Evolutionary conservation across 2,329 filamentous ascomycete genomes (phyloP).

Genomic region (Botrytis elliptica): DNA sequence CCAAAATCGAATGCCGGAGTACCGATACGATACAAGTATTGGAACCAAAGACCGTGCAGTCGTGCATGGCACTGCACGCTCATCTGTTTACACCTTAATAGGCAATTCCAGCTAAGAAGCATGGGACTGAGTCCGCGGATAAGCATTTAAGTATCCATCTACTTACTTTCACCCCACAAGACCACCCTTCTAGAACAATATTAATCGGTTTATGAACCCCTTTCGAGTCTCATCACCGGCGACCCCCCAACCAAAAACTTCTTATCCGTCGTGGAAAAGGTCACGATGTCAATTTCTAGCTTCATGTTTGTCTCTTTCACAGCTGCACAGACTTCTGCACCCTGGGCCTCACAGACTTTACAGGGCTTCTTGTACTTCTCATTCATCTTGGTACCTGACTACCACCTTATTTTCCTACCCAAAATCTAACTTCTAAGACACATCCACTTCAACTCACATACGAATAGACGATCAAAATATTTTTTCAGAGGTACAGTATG

Average conservation of each 20-base stretch:
- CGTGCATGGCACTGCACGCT: slow-evolving; percentile 1
- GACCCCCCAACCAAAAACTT: not conserved
- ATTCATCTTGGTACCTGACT: slow-evolving; percentile 18
- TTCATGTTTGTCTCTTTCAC: not conserved
- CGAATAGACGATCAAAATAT: not conserved
- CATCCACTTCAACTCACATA: not conserved
- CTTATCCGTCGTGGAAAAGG: not conserved
- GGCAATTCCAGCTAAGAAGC: not conserved
- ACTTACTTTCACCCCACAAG: not conserved
- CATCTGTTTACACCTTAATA: not conserved
- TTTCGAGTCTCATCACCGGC: not conserved
- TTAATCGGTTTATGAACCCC: not conserved
- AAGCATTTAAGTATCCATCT: slow-evolving; percentile 8
- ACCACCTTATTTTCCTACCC: slow-evolving; percentile 14
- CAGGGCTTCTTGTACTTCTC: slow-evolving; percentile 3
- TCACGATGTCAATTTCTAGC: slow-evolving; percentile 17
- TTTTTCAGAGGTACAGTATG: not conserved
- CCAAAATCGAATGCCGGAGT: slow-evolving; percentile 5
- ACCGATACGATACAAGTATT: slow-evolving; percentile 4
- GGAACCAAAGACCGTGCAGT: slow-evolving; percentile 11
- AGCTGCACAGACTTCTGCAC: not conserved
- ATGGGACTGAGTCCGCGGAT: not conserved
- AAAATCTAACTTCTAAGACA: slow-evolving; percentile 4
- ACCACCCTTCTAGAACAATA: slow-evolving; percentile 12
- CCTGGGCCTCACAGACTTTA: not conserved